Evolutionary conservation across 1,139 yeast genomes (phyloP), one percentile per base, ranked within the genome.

Genomic region (Protomyces lactucae-debilis): DNA sequence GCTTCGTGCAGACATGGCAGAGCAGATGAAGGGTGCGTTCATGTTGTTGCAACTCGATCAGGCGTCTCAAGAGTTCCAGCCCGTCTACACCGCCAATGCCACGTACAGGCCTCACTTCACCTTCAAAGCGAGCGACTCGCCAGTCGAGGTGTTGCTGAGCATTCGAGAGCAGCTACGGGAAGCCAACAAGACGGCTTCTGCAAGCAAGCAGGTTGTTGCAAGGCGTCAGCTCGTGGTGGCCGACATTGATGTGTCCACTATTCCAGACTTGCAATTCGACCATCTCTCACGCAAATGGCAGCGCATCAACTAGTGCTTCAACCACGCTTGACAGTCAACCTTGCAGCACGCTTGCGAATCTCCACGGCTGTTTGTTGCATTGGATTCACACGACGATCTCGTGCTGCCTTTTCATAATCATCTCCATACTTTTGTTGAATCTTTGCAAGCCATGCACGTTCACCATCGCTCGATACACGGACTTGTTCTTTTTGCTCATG

Each of bases 341-440:
- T 59, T 18, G 37, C 32, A 35, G 45, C 63, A 37, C 63, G 40
- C 57, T 65, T 60, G 55, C 45, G 55, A 55, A 65, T 59, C 23
- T 65, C 57, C 8, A 56, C 67, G 12, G 67, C 65, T 3, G 67
- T 65, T 52, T 64, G 57, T 40, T 65, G 67, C 65, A 57, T 65
- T n/a, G 64, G 61, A 54, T 65, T 65, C 23, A 65, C 39, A 43
- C 53, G 77, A 82, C 84, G 54, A 74, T 93, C 99, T 88, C 96
- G 87, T 74, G 85, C 87, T 98, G 95, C 93, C 71, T 85, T 88
- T 61, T 83, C 86, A 73, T 85, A 91, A 74, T 93, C 87, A 68
- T 91, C 95, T 21, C 97, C 97, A 73, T 93, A 85, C 75, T 89
- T 90, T 37, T 82, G 83, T 67, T 85, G 81, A 60, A 93, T 79